Evolutionary conservation across 768 basidiomycete genomes (phyloP), one percentile per base, ranked within the genome.

Genomic region (Mycena capillaripes): DNA sequence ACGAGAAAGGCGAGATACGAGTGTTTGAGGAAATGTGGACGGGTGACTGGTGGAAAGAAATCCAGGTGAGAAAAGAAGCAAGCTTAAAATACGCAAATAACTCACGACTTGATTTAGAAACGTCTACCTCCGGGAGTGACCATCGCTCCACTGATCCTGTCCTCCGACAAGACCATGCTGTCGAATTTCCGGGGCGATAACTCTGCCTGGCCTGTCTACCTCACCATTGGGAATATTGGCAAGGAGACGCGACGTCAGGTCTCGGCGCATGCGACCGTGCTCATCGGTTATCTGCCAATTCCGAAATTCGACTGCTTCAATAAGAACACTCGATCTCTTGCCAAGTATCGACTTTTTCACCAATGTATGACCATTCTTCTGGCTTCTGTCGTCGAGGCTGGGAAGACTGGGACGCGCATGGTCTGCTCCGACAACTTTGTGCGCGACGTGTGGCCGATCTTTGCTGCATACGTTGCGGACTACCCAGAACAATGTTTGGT

Each of bases 101-200:
- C 21, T 48, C 12, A 48, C 21, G 12, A 14, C 32, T 36, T 50
- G 11, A 32, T 48, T 50, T 17, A 62, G 46, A 62, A 50, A 23
- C 61, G 46, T 23, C 46, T 62, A 48, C 61, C 61, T 17, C 19
- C 67, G 25, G 38, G 59, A 23, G 75, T 77, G 0, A 72, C 78
- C 6, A 30, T 81, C 5, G 76, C n/a, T n/a, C n/a, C n/a, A n/a
- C n/a, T n/a, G n/a, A n/a, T n/a, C n/a, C n/a, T n/a, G n/a, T n/a
- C n/a, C 76, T 81, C 82, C 0, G 83, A 84, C 72, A 82, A 84
- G 57, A 85, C 80, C 1, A 48, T 75, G 36, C 77, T 85, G 0
- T 78, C 79, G 1, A 66, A 68, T 12, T 80, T 83, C 65, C 61
- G 75, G 2, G 78, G 81, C 2, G 77, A 84, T 66, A 81, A 84